phyloP scores from a whole-genome alignment of 306 rosid species.

The Crotalaria pallida region DNA sequence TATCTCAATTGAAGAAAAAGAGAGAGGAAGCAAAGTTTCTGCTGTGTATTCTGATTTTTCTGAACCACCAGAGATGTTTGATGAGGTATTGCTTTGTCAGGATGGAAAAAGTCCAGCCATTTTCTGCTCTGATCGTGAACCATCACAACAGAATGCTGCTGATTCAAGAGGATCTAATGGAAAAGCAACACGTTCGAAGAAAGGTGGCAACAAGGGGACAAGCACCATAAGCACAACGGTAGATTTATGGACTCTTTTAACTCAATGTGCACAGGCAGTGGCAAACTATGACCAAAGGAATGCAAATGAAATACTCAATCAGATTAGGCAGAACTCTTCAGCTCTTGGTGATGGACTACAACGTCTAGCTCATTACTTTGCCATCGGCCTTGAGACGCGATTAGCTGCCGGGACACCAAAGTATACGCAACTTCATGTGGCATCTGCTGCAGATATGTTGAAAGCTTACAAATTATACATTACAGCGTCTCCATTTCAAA shows the following conservation, averaged over 20 bases:
- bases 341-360: slow-evolving; percentile 59
- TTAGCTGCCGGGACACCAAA: slow-evolving; percentile 46
- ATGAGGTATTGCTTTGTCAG: slow-evolving; percentile 37
- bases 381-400: slow-evolving; percentile 56
- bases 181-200: slow-evolving; percentile 39
- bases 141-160: not conserved
- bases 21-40: slow-evolving; percentile 44
- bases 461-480: slow-evolving; percentile 56
- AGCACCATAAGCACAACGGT: slow-evolving; percentile 2
- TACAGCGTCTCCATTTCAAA: slow-evolving; percentile 53
- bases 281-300: slow-evolving; percentile 54
- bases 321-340: slow-evolving; percentile 57
- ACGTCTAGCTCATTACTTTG: slow-evolving; percentile 72
- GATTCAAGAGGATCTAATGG: slow-evolving; percentile 33
- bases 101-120: slow-evolving; percentile 20
- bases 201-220: slow-evolving; percentile 33
- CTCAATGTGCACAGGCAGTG: slow-evolving; percentile 73
- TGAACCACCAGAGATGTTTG: slow-evolving; percentile 34
- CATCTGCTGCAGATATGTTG: slow-evolving; percentile 49
- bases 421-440: slow-evolving; percentile 4
- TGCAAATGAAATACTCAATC: slow-evolving; percentile 50
- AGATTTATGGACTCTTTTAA: slow-evolving; percentile 62
- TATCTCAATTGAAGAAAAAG: slow-evolving; percentile 26
- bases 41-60: slow-evolving; percentile 32
- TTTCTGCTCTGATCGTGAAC: not conserved